A percentile compares a stretch with the other conserved stretches of the same genome.
These are phyloP conservation scores for Neurospora tetraspora DNA, from an alignment of 495 filamentous ascomycete species.

Conservation along the genomic window DNA sequence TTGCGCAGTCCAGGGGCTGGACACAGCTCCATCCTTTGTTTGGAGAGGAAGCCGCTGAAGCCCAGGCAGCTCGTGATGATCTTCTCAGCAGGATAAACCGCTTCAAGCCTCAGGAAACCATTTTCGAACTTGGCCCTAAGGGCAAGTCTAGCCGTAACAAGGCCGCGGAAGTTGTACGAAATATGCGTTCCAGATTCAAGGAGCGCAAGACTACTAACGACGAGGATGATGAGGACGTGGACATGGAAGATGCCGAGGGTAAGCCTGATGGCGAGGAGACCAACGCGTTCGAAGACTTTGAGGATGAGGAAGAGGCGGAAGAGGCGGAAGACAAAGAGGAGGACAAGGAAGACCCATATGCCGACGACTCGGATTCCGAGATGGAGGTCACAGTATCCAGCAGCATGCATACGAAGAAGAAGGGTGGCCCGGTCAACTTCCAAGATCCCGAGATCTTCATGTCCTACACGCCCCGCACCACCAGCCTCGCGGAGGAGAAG, in stretches of 20 bases:
- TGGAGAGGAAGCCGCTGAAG: slow-evolving; percentile 48
- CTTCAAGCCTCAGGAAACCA: slow-evolving; percentile 81
- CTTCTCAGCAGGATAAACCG: slow-evolving; percentile 80
- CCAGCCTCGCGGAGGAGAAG: slow-evolving; percentile 72
- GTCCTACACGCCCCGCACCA: slow-evolving; percentile 74
- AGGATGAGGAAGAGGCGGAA: slow-evolving; percentile 17
- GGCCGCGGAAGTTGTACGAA: slow-evolving; percentile 71
- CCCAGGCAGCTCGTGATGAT: slow-evolving; percentile 62
- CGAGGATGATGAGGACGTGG: slow-evolving; percentile 24
- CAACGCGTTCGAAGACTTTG: slow-evolving; percentile 16
- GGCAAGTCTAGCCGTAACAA: slow-evolving; percentile 51
- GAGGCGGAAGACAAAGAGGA: slow-evolving; percentile 31
- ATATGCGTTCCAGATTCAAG: slow-evolving; percentile 50
- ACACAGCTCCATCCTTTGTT: slow-evolving; percentile 67
- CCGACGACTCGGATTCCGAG: slow-evolving; percentile 60
- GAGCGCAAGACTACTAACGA: slow-evolving; percentile 29
- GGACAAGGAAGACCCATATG: slow-evolving; percentile 27
- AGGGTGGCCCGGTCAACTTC: slow-evolving; percentile 43
- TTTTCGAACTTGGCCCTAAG: slow-evolving; percentile 81
- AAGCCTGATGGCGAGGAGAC: background rate
- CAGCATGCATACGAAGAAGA: slow-evolving; percentile 33
- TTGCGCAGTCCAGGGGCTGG: slow-evolving; percentile 59
- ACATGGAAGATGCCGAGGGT: slow-evolving; percentile 29
- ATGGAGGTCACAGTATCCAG: slow-evolving; percentile 76
- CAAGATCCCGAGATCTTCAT: slow-evolving; percentile 89